Conservation (phyloP, 768 basidiomycete species). For the Phanerochaete carnosa region DNA sequence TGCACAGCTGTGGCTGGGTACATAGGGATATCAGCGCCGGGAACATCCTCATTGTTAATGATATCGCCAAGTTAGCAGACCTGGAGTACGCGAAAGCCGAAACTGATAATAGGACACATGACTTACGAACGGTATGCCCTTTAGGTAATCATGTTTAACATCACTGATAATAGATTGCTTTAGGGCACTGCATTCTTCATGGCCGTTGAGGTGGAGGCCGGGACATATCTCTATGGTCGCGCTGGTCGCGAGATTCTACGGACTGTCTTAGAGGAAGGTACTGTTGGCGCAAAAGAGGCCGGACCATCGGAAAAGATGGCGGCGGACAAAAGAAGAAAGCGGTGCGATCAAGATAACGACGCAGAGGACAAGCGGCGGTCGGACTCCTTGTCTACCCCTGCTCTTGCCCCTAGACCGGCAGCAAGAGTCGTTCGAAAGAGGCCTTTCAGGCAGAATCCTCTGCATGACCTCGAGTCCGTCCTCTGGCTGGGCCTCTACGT, state of each 20-base stretch:
- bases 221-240: background rate
- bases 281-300: too few relatives aligned
- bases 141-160: too few relatives aligned
- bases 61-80: constrained; percentile 7
- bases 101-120: background rate
- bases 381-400: background rate
- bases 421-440: background rate
- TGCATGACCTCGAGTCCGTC: constrained; percentile 7
- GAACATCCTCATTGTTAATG: constrained; percentile 11
- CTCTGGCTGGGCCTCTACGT: background rate
- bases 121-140: background rate
- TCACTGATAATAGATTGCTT: background rate
- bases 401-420: too few relatives aligned
- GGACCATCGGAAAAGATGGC: background rate
- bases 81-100: constrained; percentile 13
- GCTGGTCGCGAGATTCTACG: background rate
- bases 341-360: background rate
- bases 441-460: background rate
- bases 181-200: constrained; percentile 10
- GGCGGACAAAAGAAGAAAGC: background rate
- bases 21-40: constrained; percentile 17
- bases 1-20: constrained; percentile 15
- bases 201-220: constrained; percentile 1
- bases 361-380: background rate
- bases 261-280: background rate